These are phyloP conservation scores for Phytomonas sp. DNA, from an alignment of 208 protist species.

Conservation along the genomic window DNA sequence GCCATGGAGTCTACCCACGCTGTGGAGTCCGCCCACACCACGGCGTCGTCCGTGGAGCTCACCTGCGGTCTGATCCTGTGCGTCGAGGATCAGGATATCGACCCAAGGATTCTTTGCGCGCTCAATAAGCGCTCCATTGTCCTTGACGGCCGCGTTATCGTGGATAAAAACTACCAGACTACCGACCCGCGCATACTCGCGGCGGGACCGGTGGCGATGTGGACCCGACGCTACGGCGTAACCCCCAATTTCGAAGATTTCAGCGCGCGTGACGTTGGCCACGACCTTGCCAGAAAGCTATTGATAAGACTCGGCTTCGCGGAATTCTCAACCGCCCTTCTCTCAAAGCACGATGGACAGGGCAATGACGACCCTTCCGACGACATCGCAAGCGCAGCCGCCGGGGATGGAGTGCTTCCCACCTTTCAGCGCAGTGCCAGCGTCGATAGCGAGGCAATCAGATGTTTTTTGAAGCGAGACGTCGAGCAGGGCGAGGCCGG, in stretches of 20 bases:
- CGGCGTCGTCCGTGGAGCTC: constrained; percentile 74
- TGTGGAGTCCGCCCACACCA: constrained; percentile 8
- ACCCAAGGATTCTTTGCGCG: constrained; percentile 74
- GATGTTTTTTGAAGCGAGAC: not conserved
- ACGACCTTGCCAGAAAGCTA: constrained; percentile 58
- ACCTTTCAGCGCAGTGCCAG: not conserved
- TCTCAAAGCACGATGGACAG: not conserved
- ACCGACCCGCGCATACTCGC: constrained; percentile 78
- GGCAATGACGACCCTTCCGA: not conserved
- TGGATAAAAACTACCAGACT: constrained; percentile 82
- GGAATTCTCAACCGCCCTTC: constrained; percentile 33
- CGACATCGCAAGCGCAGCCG: not conserved
- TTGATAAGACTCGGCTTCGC: constrained; percentile 72
- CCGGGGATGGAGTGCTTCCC: not conserved
- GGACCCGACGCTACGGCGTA: constrained; percentile 84
- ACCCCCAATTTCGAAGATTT: constrained; percentile 79
- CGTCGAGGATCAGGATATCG: constrained; percentile 86
- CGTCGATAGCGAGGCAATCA: not conserved
- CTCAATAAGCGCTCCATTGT: constrained; percentile 89
- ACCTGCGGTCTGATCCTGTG: constrained; percentile 77
- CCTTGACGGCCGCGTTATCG: constrained; percentile 90
- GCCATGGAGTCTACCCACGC: not conserved
- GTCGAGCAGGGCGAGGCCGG: not conserved
- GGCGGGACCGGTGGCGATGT: constrained; percentile 89
- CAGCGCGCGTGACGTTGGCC: constrained; percentile 77